Conservation (phyloP, 331 rosid genomes). For the Pyracantha coccinea region DNA sequence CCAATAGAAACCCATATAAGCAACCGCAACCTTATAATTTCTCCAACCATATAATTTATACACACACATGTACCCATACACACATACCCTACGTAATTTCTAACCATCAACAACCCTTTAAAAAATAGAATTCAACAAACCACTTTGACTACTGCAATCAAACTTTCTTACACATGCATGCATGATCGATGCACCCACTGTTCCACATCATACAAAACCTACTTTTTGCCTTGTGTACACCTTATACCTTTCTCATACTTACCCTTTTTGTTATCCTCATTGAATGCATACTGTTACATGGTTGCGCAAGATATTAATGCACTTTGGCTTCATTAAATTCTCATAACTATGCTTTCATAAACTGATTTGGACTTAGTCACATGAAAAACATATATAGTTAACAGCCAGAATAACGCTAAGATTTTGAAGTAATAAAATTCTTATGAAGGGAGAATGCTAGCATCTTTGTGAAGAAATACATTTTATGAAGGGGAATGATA, state of each 20-base stretch:
- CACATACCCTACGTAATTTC: not conserved
- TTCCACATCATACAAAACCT: not conserved
- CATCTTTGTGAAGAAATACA: not conserved
- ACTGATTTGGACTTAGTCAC: not conserved
- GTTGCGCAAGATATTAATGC: slow-evolving; percentile 5
- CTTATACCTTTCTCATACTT: slow-evolving; percentile 5
- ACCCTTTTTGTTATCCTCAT: slow-evolving; percentile 13
- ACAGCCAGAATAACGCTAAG: not conserved
- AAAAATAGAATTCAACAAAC: slow-evolving; percentile 31
- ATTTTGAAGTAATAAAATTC: not conserved
- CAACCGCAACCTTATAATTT: slow-evolving; percentile 31
- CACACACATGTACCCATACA: not conserved
- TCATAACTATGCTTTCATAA: not conserved
- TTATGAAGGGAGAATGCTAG: not conserved
- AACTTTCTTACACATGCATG: slow-evolving; percentile 6
- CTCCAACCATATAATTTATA: slow-evolving; percentile 21
- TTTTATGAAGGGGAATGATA: not conserved
- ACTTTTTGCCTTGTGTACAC: not conserved
- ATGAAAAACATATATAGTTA: not conserved
- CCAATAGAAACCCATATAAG: slow-evolving; percentile 50
- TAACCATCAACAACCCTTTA: not conserved
- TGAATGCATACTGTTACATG: slow-evolving; percentile 32
- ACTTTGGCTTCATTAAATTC: slow-evolving; percentile 19
- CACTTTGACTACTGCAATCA: slow-evolving; percentile 38
- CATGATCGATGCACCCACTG: not conserved